phyloP scores from a whole-genome alignment of 1,284 basidiomycete species.

The Puccinia novopanici region DNA sequence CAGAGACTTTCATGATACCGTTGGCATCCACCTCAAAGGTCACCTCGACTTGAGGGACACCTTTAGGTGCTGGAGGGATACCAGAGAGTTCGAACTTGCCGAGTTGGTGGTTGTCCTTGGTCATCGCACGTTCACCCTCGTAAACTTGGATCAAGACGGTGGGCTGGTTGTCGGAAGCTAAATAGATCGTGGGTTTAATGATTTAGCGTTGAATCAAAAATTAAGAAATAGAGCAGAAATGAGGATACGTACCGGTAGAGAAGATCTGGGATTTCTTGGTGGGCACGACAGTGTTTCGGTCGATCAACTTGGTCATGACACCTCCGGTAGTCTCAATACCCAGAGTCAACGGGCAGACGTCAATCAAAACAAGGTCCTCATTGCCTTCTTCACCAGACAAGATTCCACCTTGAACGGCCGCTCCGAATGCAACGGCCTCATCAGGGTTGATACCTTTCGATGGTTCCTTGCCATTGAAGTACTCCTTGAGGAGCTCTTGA shows the following conservation, averaged over 20 bases:
- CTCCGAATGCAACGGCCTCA: constrained; percentile 75
- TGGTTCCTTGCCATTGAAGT: constrained; percentile 83
- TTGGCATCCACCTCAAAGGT: constrained; percentile 82
- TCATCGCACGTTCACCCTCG: constrained; percentile 91
- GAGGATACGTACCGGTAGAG: constrained; percentile 66
- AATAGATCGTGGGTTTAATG: constrained; percentile 56
- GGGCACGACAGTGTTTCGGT: constrained; percentile 95
- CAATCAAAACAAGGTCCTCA: constrained; percentile 84
- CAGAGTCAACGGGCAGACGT: constrained; percentile 88
- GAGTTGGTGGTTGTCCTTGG: constrained; percentile 96
- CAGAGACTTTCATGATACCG: constrained; percentile 79
- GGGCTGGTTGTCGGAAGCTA: constrained; percentile 86
- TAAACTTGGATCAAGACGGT: constrained; percentile 80
- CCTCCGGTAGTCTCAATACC: constrained; percentile 99
- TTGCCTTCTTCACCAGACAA: constrained; percentile 82
- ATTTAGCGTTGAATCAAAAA: too few species aligned
- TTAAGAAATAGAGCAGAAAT: too few species aligned
- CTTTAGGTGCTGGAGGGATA: constrained; percentile 91
- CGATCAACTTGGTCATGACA: constrained; percentile 95
- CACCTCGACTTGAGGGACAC: constrained; percentile 92
- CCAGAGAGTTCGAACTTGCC: constrained; percentile 92
- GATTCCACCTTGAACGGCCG: constrained; percentile 96
- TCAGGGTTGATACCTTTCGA: constrained; percentile 80
- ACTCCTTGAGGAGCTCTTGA: constrained; percentile 92
- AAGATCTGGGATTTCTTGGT: constrained; percentile 98